These are phyloP conservation scores for Skeletonema tropicum DNA, from an alignment of 108 stramenopile species.

Conservation along the genomic window DNA sequence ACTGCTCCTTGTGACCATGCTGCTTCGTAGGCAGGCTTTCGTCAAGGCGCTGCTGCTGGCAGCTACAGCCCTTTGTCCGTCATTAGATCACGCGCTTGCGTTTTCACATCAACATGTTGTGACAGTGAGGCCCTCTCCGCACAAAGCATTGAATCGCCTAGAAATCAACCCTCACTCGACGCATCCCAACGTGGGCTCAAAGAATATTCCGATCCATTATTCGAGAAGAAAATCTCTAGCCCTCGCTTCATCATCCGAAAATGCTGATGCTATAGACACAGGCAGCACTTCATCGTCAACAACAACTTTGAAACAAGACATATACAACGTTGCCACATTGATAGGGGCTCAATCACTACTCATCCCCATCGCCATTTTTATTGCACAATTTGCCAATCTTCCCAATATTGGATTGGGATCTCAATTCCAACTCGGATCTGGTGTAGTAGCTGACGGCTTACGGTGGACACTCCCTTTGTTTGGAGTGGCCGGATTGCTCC, in stretches of 20 bases:
- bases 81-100: background rate
- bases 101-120: background rate
- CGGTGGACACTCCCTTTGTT: slow-evolving; percentile 66
- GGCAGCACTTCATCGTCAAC: background rate
- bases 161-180: background rate
- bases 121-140: background rate
- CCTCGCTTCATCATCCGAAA: background rate
- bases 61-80: background rate
- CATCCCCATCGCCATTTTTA: slow-evolving; percentile 51
- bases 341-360: slow-evolving; percentile 74
- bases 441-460: slow-evolving; percentile 46
- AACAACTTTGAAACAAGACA: slow-evolving; percentile 18
- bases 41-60: background rate
- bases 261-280: background rate
- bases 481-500: slow-evolving; percentile 52
- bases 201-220: background rate
- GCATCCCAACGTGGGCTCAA: background rate
- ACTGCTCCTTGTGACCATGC: too few relatives aligned
- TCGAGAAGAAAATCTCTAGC: background rate
- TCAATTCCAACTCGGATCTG: slow-evolving; percentile 34
- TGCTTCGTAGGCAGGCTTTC: background rate
- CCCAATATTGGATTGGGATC: slow-evolving; percentile 74
- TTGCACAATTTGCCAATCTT: slow-evolving; percentile 42
- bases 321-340: slow-evolving; percentile 54
- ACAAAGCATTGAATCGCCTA: background rate